A percentile compares a stretch with the other conserved stretches of the same genome.
phyloP scores from a whole-genome alignment of 805 yeast genomes.

The Maudiozyma serrabonitensis region DNA sequence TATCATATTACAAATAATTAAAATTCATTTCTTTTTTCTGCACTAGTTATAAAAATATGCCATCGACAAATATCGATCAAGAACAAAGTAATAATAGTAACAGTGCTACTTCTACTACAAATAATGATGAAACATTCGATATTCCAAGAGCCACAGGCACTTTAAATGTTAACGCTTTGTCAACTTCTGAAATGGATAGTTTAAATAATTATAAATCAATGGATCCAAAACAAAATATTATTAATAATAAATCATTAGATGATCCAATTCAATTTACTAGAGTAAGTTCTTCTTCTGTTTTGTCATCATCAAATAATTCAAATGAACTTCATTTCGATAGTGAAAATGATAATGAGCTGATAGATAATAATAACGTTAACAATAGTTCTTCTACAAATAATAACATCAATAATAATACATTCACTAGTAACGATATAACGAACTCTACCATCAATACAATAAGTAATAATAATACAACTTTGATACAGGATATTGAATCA shows the following conservation, averaged over 20 bases:
- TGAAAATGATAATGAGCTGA: background rate
- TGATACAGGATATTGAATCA: constrained; percentile 1
- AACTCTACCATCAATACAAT: background rate
- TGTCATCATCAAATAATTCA: constrained; percentile 14
- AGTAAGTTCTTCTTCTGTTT: constrained; percentile 27
- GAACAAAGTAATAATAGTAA: no score
- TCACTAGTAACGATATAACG: constrained; percentile 1
- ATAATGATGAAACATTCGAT: background rate
- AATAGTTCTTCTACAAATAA: background rate
- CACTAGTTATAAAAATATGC: no score
- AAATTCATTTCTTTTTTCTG: no score
- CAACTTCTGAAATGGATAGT: background rate
- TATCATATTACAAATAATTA: no score
- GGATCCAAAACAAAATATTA: constrained; percentile 34
- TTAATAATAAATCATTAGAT: constrained; percentile 16
- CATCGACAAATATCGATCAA: no score
- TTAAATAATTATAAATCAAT: constrained; percentile 26
- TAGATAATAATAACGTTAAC: background rate
- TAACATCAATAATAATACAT: background rate
- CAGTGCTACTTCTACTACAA: background rate
- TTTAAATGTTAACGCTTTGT: constrained; percentile 37
- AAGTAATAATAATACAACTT: constrained; percentile 1
- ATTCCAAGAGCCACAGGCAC: constrained; percentile 40
- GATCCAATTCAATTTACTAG: constrained; percentile 36
- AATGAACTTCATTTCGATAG: background rate